These are phyloP conservation scores for Blepharisma stoltei DNA, from an alignment of 73 alveolate genomes.

Conservation along the genomic window DNA sequence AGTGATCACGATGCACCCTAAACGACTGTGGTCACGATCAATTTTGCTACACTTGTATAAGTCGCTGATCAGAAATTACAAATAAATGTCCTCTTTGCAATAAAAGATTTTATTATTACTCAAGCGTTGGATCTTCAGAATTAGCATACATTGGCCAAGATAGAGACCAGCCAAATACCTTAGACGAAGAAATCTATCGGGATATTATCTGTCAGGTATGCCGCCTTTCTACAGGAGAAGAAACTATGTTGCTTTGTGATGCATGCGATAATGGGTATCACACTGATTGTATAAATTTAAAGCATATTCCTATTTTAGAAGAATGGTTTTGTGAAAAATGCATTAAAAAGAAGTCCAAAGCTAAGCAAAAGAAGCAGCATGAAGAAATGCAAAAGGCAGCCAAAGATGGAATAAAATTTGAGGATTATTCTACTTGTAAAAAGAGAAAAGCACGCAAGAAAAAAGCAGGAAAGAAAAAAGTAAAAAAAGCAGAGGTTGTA, in stretches of 20 bases:
- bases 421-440: too few relatives aligned
- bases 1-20: too few relatives aligned
- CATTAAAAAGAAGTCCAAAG: background rate
- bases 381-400: too few relatives aligned
- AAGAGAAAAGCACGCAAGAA: too few relatives aligned
- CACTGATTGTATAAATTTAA: conserved; percentile 18
- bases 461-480: too few relatives aligned
- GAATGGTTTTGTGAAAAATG: conserved; percentile 25
- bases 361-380: too few relatives aligned
- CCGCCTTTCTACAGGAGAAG: conserved; percentile 5
- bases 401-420: too few relatives aligned
- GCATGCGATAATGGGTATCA: conserved; percentile 30
- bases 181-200: background rate
- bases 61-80: background rate
- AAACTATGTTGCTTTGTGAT: conserved; percentile 25
- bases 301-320: conserved; percentile 12
- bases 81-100: conserved; percentile 23
- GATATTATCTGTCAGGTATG: conserved; percentile 6
- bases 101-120: background rate
- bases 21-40: conserved; percentile 16
- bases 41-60: background rate
- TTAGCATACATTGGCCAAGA: background rate
- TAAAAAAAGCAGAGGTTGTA: too few relatives aligned
- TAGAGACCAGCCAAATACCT: background rate
- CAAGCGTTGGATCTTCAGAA: too few relatives aligned